Evolutionary conservation across 768 basidiomycete species (phyloP).

Genomic region (Russula foetens): DNA sequence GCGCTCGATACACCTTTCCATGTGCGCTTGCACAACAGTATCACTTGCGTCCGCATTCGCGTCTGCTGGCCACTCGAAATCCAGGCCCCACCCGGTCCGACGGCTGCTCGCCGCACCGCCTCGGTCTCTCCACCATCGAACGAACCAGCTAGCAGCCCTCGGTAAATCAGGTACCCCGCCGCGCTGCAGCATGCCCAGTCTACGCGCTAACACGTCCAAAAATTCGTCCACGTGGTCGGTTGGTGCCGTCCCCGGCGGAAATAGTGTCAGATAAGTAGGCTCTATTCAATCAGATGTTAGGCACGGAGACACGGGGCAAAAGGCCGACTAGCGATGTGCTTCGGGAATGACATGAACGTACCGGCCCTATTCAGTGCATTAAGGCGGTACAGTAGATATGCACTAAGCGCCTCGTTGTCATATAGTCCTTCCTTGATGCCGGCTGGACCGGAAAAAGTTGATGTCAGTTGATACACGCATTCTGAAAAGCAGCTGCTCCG

Average conservation of each 20-base stretch:
- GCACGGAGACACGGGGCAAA: neutral
- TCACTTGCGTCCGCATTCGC: slow-evolving; percentile 21
- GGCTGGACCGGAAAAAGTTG: slow-evolving; percentile 37
- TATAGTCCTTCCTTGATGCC: slow-evolving; percentile 93
- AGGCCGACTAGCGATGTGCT: neutral
- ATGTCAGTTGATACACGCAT: neutral
- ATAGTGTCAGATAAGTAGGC: slow-evolving; percentile 60
- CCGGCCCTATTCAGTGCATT: slow-evolving; percentile 68
- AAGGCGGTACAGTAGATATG: slow-evolving; percentile 80
- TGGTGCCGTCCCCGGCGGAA: slow-evolving; percentile 46
- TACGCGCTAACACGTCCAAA: slow-evolving; percentile 55
- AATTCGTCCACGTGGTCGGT: slow-evolving; percentile 58
- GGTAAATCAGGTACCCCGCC: slow-evolving; percentile 65
- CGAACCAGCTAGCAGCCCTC: slow-evolving; percentile 73
- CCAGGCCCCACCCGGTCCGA: slow-evolving; percentile 77
- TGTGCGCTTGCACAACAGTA: slow-evolving; percentile 46
- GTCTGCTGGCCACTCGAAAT: slow-evolving; percentile 56
- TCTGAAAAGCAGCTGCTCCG: neutral
- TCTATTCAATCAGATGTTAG: slow-evolving; percentile 32
- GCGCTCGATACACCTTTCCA: slow-evolving; percentile 62
- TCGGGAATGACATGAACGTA: slow-evolving; percentile 31
- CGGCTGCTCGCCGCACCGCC: slow-evolving; percentile 36
- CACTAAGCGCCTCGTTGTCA: slow-evolving; percentile 73
- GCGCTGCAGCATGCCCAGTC: slow-evolving; percentile 76
- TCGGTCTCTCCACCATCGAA: slow-evolving; percentile 81